Evolutionary conservation across 805 yeast species (phyloP).

Genomic region (Candida methanosorbosa): DNA sequence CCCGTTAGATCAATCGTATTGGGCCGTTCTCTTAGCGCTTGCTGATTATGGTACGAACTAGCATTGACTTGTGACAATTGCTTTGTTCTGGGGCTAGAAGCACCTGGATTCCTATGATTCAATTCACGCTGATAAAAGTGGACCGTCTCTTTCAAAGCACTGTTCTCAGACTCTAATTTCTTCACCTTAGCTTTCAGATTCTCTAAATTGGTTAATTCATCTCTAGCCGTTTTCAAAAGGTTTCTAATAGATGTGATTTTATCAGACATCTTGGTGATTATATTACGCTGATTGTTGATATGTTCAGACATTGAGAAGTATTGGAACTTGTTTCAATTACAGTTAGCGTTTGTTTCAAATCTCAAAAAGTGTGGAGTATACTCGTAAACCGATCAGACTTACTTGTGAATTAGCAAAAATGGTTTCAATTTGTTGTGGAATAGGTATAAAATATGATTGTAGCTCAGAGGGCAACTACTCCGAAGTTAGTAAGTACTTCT

Average conservation of each 20-base stretch:
- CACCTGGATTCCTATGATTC: too few relatives aligned
- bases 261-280: constrained; percentile 1
- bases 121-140: too few relatives aligned
- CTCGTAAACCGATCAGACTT: too few relatives aligned
- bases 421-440: constrained; percentile 9
- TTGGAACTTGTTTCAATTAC: constrained; percentile 4
- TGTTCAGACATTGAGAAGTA: constrained; percentile 6
- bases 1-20: too few relatives aligned
- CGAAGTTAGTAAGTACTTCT: background rate
- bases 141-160: too few relatives aligned
- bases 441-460: constrained; percentile 8
- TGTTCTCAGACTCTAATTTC: background rate
- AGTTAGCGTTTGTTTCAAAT: too few relatives aligned
- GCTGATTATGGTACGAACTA: too few relatives aligned
- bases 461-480: constrained; percentile 7
- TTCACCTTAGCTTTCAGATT: constrained; percentile 1
- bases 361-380: too few relatives aligned
- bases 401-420: constrained; percentile 8
- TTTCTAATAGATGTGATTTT: constrained; percentile 5
- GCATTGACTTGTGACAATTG: too few relatives aligned
- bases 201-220: constrained; percentile 5
- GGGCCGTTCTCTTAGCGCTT: too few relatives aligned
- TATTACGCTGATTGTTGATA: constrained; percentile 2
- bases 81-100: too few relatives aligned
- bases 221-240: constrained; percentile 7